phyloP scores from a whole-genome alignment of 139 green algal species.

The Volvox africanus region DNA sequence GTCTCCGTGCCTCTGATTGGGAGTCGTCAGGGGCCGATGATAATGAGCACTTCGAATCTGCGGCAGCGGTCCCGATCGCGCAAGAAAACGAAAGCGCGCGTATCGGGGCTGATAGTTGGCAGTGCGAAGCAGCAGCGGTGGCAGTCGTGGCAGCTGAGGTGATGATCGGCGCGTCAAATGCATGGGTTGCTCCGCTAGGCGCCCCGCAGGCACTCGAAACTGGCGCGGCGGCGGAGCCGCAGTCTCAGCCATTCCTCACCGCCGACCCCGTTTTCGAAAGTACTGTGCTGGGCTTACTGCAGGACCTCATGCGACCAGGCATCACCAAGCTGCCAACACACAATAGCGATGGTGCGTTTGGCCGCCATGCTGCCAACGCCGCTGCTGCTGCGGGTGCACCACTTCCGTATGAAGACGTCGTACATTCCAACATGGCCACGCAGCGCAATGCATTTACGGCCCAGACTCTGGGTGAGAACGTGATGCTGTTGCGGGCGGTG shows the following conservation, averaged over 20 bases:
- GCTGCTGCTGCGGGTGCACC: neutral
- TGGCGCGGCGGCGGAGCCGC: too few species aligned
- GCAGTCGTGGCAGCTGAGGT: conserved; percentile 70
- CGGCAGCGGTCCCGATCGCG: neutral
- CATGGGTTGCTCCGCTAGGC: conserved; percentile 55
- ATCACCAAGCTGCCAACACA: conserved; percentile 19
- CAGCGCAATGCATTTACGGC: neutral
- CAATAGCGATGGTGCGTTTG: neutral
- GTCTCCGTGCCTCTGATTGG: too few species aligned
- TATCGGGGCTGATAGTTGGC: conserved; percentile 28
- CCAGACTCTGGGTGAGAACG: conserved; percentile 73
- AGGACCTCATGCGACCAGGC: conserved; percentile 15
- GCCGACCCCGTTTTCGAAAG: conserved; percentile 40
- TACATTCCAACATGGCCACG: neutral
- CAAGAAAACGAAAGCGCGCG: neutral
- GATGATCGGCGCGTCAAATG: conserved; percentile 71
- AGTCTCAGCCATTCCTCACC: neutral
- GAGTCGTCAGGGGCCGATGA: neutral
- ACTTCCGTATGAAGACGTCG: conserved; percentile 23
- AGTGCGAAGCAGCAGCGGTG: conserved; percentile 51
- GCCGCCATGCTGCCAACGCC: neutral
- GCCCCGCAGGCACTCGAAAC: neutral
- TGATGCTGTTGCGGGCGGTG: conserved; percentile 69
- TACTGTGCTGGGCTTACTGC: conserved; percentile 46
- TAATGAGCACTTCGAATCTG: neutral